Evolutionary conservation across 768 basidiomycete genomes (phyloP).

Genomic region (Lepiota brunneoincarnata): DNA sequence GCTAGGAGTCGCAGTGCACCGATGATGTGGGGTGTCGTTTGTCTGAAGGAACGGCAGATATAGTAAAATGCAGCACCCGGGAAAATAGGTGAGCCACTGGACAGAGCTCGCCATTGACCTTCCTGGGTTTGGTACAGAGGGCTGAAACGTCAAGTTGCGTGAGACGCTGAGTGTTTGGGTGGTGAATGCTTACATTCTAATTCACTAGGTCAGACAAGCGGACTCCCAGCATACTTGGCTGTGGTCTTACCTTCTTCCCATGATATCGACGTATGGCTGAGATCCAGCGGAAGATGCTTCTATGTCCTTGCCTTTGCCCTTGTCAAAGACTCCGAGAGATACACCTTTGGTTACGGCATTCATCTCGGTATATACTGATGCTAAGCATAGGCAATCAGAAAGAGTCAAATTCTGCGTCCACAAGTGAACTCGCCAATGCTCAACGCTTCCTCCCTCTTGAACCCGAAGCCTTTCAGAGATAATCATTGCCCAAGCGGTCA

Average conservation of each 20-base stretch:
- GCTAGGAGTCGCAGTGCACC: slow-evolving; percentile 75
- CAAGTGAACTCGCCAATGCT: slow-evolving; percentile 64
- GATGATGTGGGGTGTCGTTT: slow-evolving; percentile 73
- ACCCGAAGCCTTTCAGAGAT: slow-evolving; percentile 87
- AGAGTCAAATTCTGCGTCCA: neutral
- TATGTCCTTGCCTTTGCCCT: slow-evolving; percentile 48
- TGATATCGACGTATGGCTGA: slow-evolving; percentile 84
- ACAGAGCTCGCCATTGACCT: slow-evolving; percentile 81
- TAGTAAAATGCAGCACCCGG: slow-evolving; percentile 83
- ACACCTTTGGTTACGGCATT: slow-evolving; percentile 86
- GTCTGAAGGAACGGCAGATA: slow-evolving; percentile 74
- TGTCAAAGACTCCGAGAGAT: slow-evolving; percentile 73
- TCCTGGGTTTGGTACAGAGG: slow-evolving; percentile 73
- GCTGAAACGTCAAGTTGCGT: slow-evolving; percentile 35
- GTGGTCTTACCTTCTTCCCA: slow-evolving; percentile 48
- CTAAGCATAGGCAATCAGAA: slow-evolving; percentile 33
- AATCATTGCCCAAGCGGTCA: slow-evolving; percentile 90
- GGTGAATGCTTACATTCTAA: slow-evolving; percentile 20
- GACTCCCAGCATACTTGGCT: neutral
- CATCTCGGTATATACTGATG: slow-evolving; percentile 91
- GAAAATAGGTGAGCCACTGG: slow-evolving; percentile 61
- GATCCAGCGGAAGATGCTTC: slow-evolving; percentile 55
- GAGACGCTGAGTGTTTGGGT: neutral
- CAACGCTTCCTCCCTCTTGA: slow-evolving; percentile 84
- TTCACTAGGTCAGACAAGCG: neutral